phyloP scores from a whole-genome alignment of 352 stramenopile species.

The Globisporangium irregulare region DNA sequence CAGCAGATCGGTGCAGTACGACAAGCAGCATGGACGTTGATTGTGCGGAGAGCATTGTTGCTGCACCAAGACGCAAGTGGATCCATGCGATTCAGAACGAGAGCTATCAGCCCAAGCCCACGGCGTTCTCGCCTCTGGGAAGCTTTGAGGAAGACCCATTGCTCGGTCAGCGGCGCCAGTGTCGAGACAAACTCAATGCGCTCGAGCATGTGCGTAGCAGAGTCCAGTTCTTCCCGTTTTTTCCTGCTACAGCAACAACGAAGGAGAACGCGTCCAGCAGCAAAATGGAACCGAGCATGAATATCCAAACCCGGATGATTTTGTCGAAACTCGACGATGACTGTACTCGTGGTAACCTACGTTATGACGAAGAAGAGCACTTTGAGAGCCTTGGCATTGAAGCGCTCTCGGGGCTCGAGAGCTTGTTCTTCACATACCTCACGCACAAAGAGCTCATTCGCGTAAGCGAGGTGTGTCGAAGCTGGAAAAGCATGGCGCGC shows the following conservation, averaged over 20 bases:
- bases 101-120: constrained; percentile 60
- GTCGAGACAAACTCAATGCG: constrained; percentile 56
- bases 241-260: background rate
- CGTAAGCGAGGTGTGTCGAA: constrained; percentile 46
- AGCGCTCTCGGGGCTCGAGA: constrained; percentile 51
- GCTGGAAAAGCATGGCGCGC: constrained; percentile 49
- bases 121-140: constrained; percentile 57
- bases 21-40: constrained; percentile 5
- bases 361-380: background rate
- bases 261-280: background rate
- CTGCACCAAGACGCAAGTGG: constrained; percentile 20
- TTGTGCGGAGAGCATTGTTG: background rate
- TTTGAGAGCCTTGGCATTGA: constrained; percentile 33
- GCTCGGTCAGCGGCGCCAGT: constrained; percentile 47
- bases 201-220: constrained; percentile 43
- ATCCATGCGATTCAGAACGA: constrained; percentile 51
- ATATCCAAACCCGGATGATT: constrained; percentile 57
- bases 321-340: constrained; percentile 37
- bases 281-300: constrained; percentile 26
- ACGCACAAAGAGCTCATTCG: constrained; percentile 39
- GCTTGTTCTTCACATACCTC: constrained; percentile 63
- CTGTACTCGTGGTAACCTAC: background rate
- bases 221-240: constrained; percentile 40
- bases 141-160: constrained; percentile 58
- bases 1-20: constrained; percentile 1